Conservation (phyloP, 257 asterid genomes). For the Salvia splendens region DNA sequence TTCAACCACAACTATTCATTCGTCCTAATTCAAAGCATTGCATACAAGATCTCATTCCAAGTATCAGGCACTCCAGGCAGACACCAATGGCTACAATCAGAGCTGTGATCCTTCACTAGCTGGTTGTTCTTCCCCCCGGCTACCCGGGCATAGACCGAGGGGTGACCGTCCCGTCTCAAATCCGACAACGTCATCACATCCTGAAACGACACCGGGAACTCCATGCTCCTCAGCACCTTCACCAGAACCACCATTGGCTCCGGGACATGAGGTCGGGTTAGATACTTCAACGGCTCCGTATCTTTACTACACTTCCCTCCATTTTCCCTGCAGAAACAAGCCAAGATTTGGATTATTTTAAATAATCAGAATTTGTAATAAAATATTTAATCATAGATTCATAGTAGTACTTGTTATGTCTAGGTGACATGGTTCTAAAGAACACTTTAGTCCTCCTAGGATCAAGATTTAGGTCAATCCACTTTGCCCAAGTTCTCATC, state of each 20-base stretch:
- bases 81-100: slow-evolving; percentile 95
- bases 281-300: slow-evolving; percentile 52
- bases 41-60: slow-evolving; percentile 78
- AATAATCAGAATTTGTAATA: neutral
- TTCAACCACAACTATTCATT: neutral
- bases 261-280: slow-evolving; percentile 53
- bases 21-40: slow-evolving; percentile 41
- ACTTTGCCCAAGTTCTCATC: slow-evolving; percentile 75
- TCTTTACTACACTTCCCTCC: slow-evolving; percentile 75
- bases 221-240: slow-evolving; percentile 56
- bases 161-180: slow-evolving; percentile 76
- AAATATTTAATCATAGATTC: neutral
- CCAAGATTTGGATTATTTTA: neutral
- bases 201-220: slow-evolving; percentile 66
- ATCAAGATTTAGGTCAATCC: slow-evolving; percentile 81
- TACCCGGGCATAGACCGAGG: slow-evolving; percentile 65
- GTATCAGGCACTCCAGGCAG: slow-evolving; percentile 92
- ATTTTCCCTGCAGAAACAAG: slow-evolving; percentile 48
- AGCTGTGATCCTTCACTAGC: slow-evolving; percentile 40
- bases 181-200: slow-evolving; percentile 68
- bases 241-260: slow-evolving; percentile 50
- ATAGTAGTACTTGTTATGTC: slow-evolving; percentile 62
- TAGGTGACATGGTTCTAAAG: slow-evolving; percentile 84
- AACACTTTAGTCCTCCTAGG: slow-evolving; percentile 68
- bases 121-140: slow-evolving; percentile 52